A percentile compares a stretch with the other conserved stretches of the same genome.
These are phyloP conservation scores for Clavulina sp. DNA, from an alignment of 768 basidiomycete species.

Conservation along the genomic window DNA sequence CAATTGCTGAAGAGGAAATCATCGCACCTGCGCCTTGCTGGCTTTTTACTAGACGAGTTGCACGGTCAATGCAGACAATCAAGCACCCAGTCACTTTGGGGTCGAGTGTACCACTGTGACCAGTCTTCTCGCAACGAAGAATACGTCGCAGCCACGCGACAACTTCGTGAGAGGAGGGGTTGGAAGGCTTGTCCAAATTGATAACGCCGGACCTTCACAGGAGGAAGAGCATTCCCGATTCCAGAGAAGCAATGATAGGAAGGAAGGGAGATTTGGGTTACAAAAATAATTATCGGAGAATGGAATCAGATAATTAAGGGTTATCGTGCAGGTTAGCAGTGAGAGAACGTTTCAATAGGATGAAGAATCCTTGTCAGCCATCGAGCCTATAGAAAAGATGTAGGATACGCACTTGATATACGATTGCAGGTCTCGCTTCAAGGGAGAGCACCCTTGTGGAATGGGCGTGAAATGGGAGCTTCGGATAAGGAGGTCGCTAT, in stretches of 20 bases:
- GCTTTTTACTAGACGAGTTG: constrained; percentile 91
- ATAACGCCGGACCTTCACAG: constrained; percentile 82
- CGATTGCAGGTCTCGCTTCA: constrained; percentile 80
- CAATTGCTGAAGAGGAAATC: not conserved
- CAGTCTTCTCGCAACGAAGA: constrained; percentile 91
- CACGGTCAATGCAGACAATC: constrained; percentile 98
- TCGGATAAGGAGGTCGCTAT: constrained; percentile 88
- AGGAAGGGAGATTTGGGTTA: too few relatives aligned
- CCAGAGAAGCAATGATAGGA: too few relatives aligned
- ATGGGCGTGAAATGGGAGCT: constrained; percentile 98
- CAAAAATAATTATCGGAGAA: too few relatives aligned
- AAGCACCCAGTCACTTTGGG: constrained; percentile 98
- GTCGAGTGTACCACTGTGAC: constrained; percentile 95
- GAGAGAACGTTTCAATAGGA: too few relatives aligned
- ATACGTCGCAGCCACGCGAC: constrained; percentile 99
- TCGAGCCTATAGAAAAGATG: not conserved
- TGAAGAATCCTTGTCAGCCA: not conserved
- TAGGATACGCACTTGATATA: constrained; percentile 61
- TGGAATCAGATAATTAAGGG: too few relatives aligned
- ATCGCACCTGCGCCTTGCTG: constrained; percentile 88
- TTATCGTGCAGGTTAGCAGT: too few relatives aligned
- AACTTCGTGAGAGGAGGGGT: constrained; percentile 97
- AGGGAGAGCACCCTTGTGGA: constrained; percentile 78
- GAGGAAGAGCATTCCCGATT: too few relatives aligned
- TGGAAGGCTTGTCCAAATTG: constrained; percentile 98